Evolutionary conservation across 805 yeast species (phyloP).

Genomic region (Sugiyamaella lignohabitans): DNA sequence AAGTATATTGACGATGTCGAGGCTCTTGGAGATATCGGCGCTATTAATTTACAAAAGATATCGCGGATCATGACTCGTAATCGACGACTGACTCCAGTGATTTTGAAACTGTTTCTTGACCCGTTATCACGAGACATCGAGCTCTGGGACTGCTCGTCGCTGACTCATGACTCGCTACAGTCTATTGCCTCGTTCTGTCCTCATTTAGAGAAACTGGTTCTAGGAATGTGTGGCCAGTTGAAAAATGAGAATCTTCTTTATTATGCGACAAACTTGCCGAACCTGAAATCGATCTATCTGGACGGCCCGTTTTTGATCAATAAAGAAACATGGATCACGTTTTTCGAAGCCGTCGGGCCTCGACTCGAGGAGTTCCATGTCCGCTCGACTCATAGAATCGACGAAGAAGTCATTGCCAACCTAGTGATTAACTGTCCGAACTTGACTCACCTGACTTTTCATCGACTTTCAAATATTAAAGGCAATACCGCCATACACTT

Average conservation of each 20-base stretch:
- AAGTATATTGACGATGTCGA: slow-evolving; percentile 68
- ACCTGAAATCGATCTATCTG: slow-evolving; percentile 50
- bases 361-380: slow-evolving; percentile 55
- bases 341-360: slow-evolving; percentile 52
- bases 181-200: slow-evolving; percentile 78
- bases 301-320: slow-evolving; percentile 89
- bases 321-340: slow-evolving; percentile 68
- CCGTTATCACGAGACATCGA: slow-evolving; percentile 52
- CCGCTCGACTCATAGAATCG: slow-evolving; percentile 77
- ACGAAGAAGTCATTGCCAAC: slow-evolving; percentile 55
- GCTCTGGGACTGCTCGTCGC: slow-evolving; percentile 89
- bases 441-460: slow-evolving; percentile 52
- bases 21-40: slow-evolving; percentile 80
- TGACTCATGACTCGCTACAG: slow-evolving; percentile 57
- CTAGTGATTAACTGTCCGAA: slow-evolving; percentile 53
- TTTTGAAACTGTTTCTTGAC: slow-evolving; percentile 67
- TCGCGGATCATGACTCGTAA: slow-evolving; percentile 74
- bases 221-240: slow-evolving; percentile 90
- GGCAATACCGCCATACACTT: slow-evolving; percentile 52
- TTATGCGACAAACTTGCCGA: slow-evolving; percentile 50
- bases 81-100: slow-evolving; percentile 66
- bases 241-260: slow-evolving; percentile 69
- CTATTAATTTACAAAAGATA: slow-evolving; percentile 60
- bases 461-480: slow-evolving; percentile 66
- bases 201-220: slow-evolving; percentile 51